Percentiles rank a stretch among this genome's conserved stretches.
These are phyloP conservation scores for Prunus dulcis DNA, from an alignment of 306 rosid genomes.

Conservation along the genomic window DNA sequence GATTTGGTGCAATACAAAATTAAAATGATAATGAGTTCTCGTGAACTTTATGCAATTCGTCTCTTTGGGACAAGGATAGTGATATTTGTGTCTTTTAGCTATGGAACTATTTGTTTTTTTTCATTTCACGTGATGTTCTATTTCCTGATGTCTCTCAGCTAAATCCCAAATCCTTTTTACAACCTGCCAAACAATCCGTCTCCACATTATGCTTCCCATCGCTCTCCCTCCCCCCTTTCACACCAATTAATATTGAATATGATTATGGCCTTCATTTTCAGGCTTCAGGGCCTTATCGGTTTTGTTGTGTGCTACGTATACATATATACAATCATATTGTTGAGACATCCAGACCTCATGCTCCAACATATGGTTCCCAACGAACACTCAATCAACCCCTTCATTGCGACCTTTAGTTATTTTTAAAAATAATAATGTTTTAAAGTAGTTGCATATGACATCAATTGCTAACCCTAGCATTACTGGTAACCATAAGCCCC, in stretches of 20 bases:
- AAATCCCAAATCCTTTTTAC: not conserved
- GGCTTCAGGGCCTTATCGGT: too few species aligned
- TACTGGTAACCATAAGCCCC: too few species aligned
- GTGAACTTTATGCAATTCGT: not conserved
- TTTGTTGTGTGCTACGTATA: too few species aligned
- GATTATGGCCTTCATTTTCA: not conserved
- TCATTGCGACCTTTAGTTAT: too few species aligned
- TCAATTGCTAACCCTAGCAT: too few species aligned
- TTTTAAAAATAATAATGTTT: too few species aligned
- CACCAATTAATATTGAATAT: not conserved
- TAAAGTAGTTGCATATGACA: too few species aligned
- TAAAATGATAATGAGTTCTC: not conserved
- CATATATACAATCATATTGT: too few species aligned
- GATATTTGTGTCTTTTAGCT: not conserved
- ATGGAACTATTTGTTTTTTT: not conserved
- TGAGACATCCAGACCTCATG: too few species aligned
- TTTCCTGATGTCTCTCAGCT: not conserved
- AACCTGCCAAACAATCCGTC: not conserved
- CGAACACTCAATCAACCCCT: too few species aligned
- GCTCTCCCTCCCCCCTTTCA: not conserved
- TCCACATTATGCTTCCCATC: not conserved
- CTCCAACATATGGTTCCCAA: too few species aligned
- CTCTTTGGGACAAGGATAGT: not conserved
- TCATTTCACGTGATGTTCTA: slow-evolving; percentile 2
- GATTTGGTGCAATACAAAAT: not conserved